Conservation (phyloP, 1,139 yeast genomes). For the Casaregolazyma lundiana region DNA sequence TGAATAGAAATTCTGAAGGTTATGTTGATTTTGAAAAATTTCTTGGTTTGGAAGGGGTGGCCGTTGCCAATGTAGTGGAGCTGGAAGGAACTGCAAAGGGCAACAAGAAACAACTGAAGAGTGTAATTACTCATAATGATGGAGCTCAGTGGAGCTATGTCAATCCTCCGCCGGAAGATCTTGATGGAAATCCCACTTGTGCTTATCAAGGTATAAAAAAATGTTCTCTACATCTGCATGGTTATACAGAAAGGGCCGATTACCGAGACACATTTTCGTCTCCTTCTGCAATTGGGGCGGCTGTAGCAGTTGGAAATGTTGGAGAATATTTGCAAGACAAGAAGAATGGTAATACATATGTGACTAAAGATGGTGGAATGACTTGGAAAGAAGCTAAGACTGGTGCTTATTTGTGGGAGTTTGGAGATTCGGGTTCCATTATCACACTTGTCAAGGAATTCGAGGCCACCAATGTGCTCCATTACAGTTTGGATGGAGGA, state of each 20-base stretch:
- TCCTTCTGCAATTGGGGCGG: slow-evolving; percentile 79
- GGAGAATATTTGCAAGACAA: slow-evolving; percentile 53
- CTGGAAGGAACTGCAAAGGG: slow-evolving; percentile 23
- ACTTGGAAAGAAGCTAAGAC: slow-evolving; percentile 77
- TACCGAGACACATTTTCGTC: slow-evolving; percentile 83
- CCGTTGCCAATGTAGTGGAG: slow-evolving; percentile 63
- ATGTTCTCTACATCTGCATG: slow-evolving; percentile 84
- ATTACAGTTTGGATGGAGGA: slow-evolving; percentile 79
- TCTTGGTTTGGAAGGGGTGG: slow-evolving; percentile 84
- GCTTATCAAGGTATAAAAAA: slow-evolving; percentile 39
- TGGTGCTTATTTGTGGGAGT: slow-evolving; percentile 88
- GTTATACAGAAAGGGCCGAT: slow-evolving; percentile 84
- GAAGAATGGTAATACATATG: slow-evolving; percentile 60
- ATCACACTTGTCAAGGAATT: slow-evolving; percentile 62
- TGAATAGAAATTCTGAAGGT: slow-evolving; percentile 69
- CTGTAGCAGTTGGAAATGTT: slow-evolving; percentile 87
- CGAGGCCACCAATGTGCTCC: slow-evolving; percentile 53
- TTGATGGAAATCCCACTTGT: slow-evolving; percentile 57
- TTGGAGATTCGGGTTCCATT: slow-evolving; percentile 90
- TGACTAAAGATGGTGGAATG: slow-evolving; percentile 84
- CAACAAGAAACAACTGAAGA: slow-evolving; percentile 53
- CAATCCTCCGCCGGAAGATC: slow-evolving; percentile 60
- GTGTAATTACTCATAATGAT: slow-evolving; percentile 81
- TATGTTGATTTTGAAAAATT: slow-evolving; percentile 86
- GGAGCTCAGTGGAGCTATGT: slow-evolving; percentile 84